Evolutionary conservation across 768 basidiomycete species (phyloP), one percentile per base, ranked within the genome.

Genomic region (Boletus rufocinnamomeus): DNA sequence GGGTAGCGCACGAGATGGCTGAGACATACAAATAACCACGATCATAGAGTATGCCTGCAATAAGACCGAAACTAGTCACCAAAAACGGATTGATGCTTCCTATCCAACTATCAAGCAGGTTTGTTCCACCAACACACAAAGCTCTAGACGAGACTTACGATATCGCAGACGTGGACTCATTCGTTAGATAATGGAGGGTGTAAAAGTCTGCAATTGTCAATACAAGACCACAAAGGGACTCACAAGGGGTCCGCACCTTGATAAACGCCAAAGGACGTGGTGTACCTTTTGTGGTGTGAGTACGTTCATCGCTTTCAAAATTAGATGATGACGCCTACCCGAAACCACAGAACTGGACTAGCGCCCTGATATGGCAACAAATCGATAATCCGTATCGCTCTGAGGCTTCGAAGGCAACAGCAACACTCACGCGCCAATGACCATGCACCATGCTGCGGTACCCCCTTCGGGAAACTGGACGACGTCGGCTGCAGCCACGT

Each of bases 1-100:
- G 1, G 40, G 38, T 28, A 17, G 25, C 13, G 8, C 7, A 7
- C 1, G n/a, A 50, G 11, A 11, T 32, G 2, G 4, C 23, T 13
- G 5, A 2, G 28, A 60, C 67, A 19, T 57, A 80, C 79, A 80
- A 82, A 69, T 80, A 79, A 54, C 84, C 84, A 19, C 73, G 73
- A 53, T 85, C 84, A 60, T 79, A 81, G 9, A 78, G 74, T 50
- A 74, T 65, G 3, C 84, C 84, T 6, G 77, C 66, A 38, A 82
- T 34, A 13, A 80, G 55, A 17, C 81, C 75, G n/a, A 70, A 58
- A 0, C 69, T 64, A 21, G 78, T 60, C 19, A 74, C 58, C 11
- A 82, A 66, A 47, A 79, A 76, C 1, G 77, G 61, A 60, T 83
- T 80, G n/a, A 76, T 63, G 30, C 81, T 77, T 43, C 83, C 83